These are phyloP conservation scores for Agaricus subrufescens DNA, from an alignment of 768 basidiomycete species.

Conservation along the genomic window DNA sequence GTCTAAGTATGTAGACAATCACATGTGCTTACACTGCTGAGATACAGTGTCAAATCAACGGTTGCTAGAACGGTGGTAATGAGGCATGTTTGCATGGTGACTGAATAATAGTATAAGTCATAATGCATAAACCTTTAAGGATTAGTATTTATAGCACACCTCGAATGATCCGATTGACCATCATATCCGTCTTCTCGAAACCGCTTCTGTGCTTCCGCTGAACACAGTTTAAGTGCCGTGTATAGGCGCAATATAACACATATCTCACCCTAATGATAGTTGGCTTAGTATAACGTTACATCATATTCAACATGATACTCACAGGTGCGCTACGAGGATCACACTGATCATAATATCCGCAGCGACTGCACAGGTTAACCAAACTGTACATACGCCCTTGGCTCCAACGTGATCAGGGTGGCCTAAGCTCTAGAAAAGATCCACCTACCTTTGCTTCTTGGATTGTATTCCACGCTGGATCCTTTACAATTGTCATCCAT, in stretches of 20 bases:
- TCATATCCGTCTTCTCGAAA: constrained; percentile 33
- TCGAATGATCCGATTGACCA: constrained; percentile 39
- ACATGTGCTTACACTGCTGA: constrained; percentile 18
- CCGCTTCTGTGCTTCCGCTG: constrained; percentile 38
- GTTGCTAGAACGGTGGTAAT: constrained; percentile 29
- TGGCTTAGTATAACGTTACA: neutral
- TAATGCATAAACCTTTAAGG: too few relatives aligned
- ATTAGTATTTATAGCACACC: constrained; percentile 15
- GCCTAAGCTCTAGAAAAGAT: neutral
- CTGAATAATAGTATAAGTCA: constrained; percentile 12
- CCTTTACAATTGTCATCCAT: neutral
- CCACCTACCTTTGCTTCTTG: too few relatives aligned
- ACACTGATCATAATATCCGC: constrained; percentile 39
- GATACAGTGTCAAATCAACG: constrained; percentile 26
- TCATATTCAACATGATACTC: neutral
- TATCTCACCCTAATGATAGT: constrained; percentile 2
- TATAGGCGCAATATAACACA: too few relatives aligned
- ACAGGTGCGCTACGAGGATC: constrained; percentile 41
- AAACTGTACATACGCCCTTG: constrained; percentile 24
- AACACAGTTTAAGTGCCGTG: neutral
- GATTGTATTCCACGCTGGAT: too few relatives aligned
- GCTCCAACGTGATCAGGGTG: neutral
- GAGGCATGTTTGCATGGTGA: constrained; percentile 33
- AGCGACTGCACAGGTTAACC: constrained; percentile 35
- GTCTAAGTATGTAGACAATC: too few relatives aligned